Evolutionary conservation across 192 early-diverging fungal species (phyloP).

Genomic region (Podila clonocystis): DNA sequence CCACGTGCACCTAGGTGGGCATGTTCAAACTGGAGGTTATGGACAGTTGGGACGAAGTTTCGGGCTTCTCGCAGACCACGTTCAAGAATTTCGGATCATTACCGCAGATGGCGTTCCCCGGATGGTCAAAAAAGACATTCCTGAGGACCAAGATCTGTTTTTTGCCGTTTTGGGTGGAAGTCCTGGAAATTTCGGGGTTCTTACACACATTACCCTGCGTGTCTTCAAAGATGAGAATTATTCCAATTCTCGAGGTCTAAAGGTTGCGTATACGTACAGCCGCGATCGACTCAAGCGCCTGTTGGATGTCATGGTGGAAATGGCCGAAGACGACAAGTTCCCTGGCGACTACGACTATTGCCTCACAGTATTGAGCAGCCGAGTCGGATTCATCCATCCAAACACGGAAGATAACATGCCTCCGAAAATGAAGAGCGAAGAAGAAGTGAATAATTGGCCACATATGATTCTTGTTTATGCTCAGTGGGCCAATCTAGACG

Average conservation of each 20-base stretch:
- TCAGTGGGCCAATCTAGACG: constrained; percentile 12
- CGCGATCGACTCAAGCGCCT: constrained; percentile 14
- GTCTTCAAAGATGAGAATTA: constrained; percentile 32
- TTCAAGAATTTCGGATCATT: constrained; percentile 48
- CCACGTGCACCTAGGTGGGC: constrained; percentile 38
- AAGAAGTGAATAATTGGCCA: neutral
- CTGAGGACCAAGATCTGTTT: constrained; percentile 28
- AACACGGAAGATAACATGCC: too few relatives aligned
- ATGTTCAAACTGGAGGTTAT: constrained; percentile 50
- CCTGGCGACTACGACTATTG: constrained; percentile 26
- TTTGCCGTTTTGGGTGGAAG: constrained; percentile 10
- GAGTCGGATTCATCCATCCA: too few relatives aligned
- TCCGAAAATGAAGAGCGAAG: too few relatives aligned
- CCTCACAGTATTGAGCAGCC: constrained; percentile 2
- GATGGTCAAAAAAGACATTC: constrained; percentile 7
- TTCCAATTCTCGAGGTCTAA: constrained; percentile 30
- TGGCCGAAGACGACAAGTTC: neutral
- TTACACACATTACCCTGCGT: constrained; percentile 27
- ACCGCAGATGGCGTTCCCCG: constrained; percentile 19
- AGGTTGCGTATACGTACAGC: constrained; percentile 6
- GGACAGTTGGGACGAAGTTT: constrained; percentile 41
- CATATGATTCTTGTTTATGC: neutral
- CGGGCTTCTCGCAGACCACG: constrained; percentile 42
- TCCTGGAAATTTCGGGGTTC: too few relatives aligned
- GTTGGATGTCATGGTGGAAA: constrained; percentile 27